Percentiles rank a stretch among this genome's conserved stretches.
Conservation (phyloP, 495 filamentous ascomycete species). For the Aspergillus cavernicola region DNA sequence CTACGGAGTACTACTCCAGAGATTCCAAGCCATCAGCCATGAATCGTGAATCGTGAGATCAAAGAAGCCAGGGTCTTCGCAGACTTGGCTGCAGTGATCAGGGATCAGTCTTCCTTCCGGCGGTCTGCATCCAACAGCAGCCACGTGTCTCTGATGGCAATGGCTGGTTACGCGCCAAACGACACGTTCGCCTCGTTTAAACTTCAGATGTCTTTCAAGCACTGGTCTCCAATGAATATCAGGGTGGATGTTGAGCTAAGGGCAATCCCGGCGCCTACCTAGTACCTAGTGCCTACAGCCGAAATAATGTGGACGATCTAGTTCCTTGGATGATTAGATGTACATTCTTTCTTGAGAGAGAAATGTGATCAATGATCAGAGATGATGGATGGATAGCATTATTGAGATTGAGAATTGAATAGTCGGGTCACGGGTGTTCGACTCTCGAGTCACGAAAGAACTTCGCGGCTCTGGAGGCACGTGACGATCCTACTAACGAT, state of each 20-base stretch:
- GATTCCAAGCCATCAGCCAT: not conserved
- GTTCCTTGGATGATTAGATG: not conserved
- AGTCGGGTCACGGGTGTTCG: too few relatives aligned
- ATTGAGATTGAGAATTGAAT: too few relatives aligned
- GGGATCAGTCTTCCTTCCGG: constrained; percentile 4
- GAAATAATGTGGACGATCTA: not conserved
- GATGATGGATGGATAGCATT: too few relatives aligned
- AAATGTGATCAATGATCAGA: too few relatives aligned
- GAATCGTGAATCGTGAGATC: not conserved
- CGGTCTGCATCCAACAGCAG: constrained; percentile 16
- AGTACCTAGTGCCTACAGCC: too few relatives aligned
- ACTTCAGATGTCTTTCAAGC: not conserved
- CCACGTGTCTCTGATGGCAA: constrained; percentile 19
- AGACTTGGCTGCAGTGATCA: not conserved
- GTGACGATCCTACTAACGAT: too few relatives aligned
- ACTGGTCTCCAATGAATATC: constrained; percentile 3
- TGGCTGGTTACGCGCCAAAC: constrained; percentile 18
- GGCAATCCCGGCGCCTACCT: constrained; percentile 11
- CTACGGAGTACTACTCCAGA: not conserved
- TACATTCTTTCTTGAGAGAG: too few relatives aligned
- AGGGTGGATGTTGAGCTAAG: not conserved
- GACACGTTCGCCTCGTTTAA: too few relatives aligned
- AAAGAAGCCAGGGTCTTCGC: not conserved
- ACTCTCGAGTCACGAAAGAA: too few relatives aligned
- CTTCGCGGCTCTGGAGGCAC: too few relatives aligned